A percentile compares a stretch with the other conserved stretches of the same genome.
Evolutionary conservation across 2,329 filamentous ascomycete species (phyloP).

Genomic region (Fusarium udum): DNA sequence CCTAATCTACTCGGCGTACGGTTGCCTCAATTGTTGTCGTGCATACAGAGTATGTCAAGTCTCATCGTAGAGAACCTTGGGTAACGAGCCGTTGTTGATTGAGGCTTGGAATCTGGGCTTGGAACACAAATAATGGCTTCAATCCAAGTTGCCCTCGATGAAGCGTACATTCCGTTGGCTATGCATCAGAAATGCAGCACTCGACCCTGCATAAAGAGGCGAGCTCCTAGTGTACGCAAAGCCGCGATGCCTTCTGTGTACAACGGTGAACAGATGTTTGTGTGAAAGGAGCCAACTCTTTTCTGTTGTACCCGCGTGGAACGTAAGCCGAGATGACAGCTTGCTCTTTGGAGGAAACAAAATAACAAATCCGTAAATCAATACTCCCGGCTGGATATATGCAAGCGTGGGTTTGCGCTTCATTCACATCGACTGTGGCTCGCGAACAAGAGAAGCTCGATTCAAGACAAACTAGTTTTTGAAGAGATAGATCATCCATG

Average conservation of each 20-base stretch:
- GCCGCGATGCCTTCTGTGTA: background rate
- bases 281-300: background rate
- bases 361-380: background rate
- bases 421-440: background rate
- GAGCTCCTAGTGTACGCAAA: conserved; percentile 1
- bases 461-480: background rate
- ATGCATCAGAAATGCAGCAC: background rate
- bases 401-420: background rate
- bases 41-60: background rate
- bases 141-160: background rate
- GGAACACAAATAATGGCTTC: background rate
- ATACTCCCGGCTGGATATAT: background rate
- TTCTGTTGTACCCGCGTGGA: background rate
- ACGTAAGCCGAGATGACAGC: background rate
- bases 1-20: background rate
- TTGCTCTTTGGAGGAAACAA: background rate
- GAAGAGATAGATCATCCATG: background rate
- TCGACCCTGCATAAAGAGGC: background rate
- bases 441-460: background rate
- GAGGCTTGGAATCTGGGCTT: background rate
- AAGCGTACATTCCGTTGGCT: background rate
- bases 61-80: background rate
- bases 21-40: background rate
- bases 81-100: background rate
- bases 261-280: conserved; percentile 1